Conservation (phyloP, 2,329 filamentous ascomycete genomes). For the Claviceps lovelessii region DNA sequence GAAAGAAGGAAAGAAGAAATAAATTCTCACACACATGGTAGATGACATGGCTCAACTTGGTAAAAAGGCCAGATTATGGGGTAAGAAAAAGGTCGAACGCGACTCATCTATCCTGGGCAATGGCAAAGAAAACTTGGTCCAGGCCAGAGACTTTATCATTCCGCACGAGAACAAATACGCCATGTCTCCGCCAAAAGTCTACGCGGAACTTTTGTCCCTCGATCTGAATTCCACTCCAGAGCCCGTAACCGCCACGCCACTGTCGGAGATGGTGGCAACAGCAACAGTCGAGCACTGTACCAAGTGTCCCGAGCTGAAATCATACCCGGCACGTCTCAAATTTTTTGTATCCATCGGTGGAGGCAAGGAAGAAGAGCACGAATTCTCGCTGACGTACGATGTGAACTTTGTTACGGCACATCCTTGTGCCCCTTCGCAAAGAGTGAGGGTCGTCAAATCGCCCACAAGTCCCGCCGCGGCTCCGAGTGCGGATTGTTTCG, state of each 20-base stretch:
- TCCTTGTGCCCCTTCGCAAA: slow-evolving; percentile 44
- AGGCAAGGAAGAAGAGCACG: slow-evolving; percentile 25
- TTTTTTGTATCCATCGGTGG: slow-evolving; percentile 25
- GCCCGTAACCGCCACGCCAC: slow-evolving; percentile 30
- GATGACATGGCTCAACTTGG: slow-evolving; percentile 36
- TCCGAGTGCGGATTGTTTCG: slow-evolving; percentile 40
- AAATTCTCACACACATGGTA: slow-evolving; percentile 9
- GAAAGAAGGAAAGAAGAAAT: background rate
- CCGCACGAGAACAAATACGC: slow-evolving; percentile 41
- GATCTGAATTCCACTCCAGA: slow-evolving; percentile 32
- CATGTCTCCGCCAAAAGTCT: slow-evolving; percentile 31
- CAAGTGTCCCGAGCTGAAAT: slow-evolving; percentile 19
- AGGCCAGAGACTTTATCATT: slow-evolving; percentile 49
- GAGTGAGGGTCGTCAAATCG: slow-evolving; percentile 43
- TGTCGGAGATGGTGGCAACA: slow-evolving; percentile 25
- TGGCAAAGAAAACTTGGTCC: slow-evolving; percentile 36
- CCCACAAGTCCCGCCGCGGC: slow-evolving; percentile 42
- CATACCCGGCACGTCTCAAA: slow-evolving; percentile 21
- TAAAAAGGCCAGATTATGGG: slow-evolving; percentile 46
- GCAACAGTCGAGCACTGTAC: slow-evolving; percentile 21
- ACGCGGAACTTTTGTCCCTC: slow-evolving; percentile 35
- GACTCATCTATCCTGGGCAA: slow-evolving; percentile 48
- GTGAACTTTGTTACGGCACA: slow-evolving; percentile 53
- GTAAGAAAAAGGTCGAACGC: slow-evolving; percentile 42
- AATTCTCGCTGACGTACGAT: slow-evolving; percentile 38